Base-by-base conservation (phyloP, 2,329 filamentous ascomycete genomes). In the Penicillium sp. region DNA sequence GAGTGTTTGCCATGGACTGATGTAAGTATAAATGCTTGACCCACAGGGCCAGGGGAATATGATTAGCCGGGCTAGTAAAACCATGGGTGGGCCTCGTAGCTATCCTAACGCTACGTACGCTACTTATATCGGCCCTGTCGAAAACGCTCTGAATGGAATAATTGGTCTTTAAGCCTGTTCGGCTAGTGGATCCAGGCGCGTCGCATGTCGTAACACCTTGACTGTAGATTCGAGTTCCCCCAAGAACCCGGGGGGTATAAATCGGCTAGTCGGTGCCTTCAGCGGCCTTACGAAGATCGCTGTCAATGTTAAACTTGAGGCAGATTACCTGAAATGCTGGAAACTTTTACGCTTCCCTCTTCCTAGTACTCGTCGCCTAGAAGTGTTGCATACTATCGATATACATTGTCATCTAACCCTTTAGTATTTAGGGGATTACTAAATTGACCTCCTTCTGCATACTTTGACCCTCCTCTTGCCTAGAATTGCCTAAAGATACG, bases 11-110 rank as follows among this genome's bases (percentile, higher is more conserved):
- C 31, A 22, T 50, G 33, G 31, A 50, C 18, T 50, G 46, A 50
- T 50, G 46, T 36, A 33, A 50, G 37, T n/a, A 35, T 50, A 31
- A 50, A 36, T 50, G 46, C 27, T 50, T 50, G 46, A 50, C 33
- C 6, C 46, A 50, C n/a, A 7, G 18, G 31, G 18, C 13, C 40
- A 7, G 18, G 19, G 40, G 19, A 14, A 22, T 43, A 4, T 43
- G 39, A 41, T 41, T 19, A 41, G 40, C 40, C 6, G 40, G 18
- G 40, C 40, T 41, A 41, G 16, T 31, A 7, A 31, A 22, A 22
- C 27, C 27, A 6, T 31, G 27, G 6, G 27, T 31, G 6, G 27
- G 7, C 5, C 27, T 31, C 27, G 27, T 31, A 6, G 7, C 27
- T 31, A 4, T 31, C 6, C 27, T 22, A 22, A 41, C 18, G 36